These are phyloP conservation scores for Huntiella omanensis DNA, from an alignment of 2,329 filamentous ascomycete species.

Conservation along the genomic window DNA sequence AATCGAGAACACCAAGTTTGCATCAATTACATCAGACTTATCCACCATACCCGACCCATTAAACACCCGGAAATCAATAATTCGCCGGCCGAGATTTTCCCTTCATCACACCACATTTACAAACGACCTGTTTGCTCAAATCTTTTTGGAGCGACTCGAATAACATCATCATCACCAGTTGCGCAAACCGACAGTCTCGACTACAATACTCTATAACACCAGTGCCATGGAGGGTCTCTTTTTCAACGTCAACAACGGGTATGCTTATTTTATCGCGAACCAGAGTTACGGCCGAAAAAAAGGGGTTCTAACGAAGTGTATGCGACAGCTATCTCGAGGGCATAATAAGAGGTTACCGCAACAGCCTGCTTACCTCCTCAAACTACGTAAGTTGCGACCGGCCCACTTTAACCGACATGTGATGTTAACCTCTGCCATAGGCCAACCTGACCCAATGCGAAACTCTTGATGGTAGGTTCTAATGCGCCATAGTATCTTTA, in stretches of 20 bases:
- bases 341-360: constrained; percentile 91
- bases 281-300: not conserved
- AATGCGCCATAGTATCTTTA: not conserved
- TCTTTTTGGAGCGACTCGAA: too few relatives aligned
- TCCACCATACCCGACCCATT: not conserved
- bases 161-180: too few relatives aligned
- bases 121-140: not conserved
- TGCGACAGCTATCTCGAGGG: constrained; percentile 77
- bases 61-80: not conserved
- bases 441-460: constrained; percentile 94
- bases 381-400: constrained; percentile 42
- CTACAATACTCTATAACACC: constrained; percentile 9
- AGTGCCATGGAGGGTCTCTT: constrained; percentile 70
- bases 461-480: constrained; percentile 65
- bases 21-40: constrained; percentile 3
- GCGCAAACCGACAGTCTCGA: constrained; percentile 1
- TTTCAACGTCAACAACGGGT: constrained; percentile 91
- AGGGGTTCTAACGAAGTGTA: constrained; percentile 1
- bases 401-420: constrained; percentile 58
- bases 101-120: not conserved
- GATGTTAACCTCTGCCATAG: constrained; percentile 73
- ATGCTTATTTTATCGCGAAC: constrained; percentile 16
- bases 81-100: not conserved
- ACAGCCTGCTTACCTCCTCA: constrained; percentile 69
- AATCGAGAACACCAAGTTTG: not conserved